Conservation (phyloP, 2,329 filamentous ascomycete genomes). For the Alternaria alternata region DNA sequence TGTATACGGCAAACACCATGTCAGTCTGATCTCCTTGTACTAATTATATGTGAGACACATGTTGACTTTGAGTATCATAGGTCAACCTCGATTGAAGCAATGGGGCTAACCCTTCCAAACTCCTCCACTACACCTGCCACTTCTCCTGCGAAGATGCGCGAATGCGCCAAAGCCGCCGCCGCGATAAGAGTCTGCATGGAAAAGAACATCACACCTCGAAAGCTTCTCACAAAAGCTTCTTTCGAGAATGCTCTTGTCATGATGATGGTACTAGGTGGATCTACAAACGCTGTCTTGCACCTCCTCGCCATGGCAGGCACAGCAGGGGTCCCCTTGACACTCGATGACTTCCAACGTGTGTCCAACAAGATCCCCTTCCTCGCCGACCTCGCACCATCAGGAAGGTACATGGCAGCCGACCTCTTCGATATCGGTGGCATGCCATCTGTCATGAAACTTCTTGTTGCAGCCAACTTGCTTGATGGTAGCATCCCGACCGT, state of each 20-base stretch:
- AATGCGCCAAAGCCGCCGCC: constrained; percentile 82
- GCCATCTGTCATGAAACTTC: constrained; percentile 83
- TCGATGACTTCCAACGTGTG: constrained; percentile 84
- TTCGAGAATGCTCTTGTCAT: constrained; percentile 91
- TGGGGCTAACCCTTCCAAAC: constrained; percentile 83
- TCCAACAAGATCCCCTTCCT: constrained; percentile 86
- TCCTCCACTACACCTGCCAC: constrained; percentile 84
- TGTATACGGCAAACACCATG: constrained; percentile 97
- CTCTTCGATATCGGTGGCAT: constrained; percentile 86
- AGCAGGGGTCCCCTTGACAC: constrained; percentile 76
- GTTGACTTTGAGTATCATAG: neutral
- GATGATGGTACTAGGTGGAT: constrained; percentile 91
- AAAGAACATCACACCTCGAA: constrained; percentile 79
- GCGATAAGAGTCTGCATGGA: constrained; percentile 83
- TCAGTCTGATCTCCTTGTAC: neutral
- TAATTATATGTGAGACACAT: neutral
- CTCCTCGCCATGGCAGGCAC: constrained; percentile 90
- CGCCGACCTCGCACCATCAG: constrained; percentile 83
- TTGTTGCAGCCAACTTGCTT: constrained; percentile 77
- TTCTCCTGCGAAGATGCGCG: constrained; percentile 83
- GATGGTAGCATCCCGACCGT: constrained; percentile 82
- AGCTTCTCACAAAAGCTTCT: constrained; percentile 79
- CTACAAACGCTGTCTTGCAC: constrained; percentile 88
- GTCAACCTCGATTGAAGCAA: constrained; percentile 58
- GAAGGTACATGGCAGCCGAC: constrained; percentile 87